phyloP scores from a whole-genome alignment of 371 early-diverging fungal species.

The Blakeslea trispora region DNA sequence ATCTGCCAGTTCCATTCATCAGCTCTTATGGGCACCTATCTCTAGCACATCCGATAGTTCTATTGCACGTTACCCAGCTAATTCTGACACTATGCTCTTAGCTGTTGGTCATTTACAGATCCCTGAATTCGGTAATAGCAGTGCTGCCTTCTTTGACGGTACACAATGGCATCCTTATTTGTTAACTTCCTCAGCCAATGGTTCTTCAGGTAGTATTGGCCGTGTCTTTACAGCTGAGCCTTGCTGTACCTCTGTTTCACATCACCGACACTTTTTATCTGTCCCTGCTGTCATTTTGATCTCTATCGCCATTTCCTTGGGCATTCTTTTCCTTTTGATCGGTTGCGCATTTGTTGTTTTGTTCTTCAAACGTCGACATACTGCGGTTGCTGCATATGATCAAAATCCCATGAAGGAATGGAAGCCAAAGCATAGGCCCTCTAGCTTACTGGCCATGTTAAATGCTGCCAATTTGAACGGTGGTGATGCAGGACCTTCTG shows the following conservation, averaged over 20 bases:
- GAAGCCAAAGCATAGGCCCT: slow-evolving; percentile 18
- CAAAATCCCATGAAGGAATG: slow-evolving; percentile 39
- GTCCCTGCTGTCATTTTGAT: slow-evolving; percentile 71
- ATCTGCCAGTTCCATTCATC: slow-evolving; percentile 11
- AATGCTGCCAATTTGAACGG: slow-evolving; percentile 18
- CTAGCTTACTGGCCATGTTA: slow-evolving; percentile 17
- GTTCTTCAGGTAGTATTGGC: slow-evolving; percentile 29
- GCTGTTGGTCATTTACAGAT: slow-evolving; percentile 56
- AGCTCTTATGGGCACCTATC: slow-evolving; percentile 41
- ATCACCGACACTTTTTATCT: slow-evolving; percentile 38
- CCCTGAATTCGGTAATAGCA: slow-evolving; percentile 43
- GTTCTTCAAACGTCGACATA: slow-evolving; percentile 29
- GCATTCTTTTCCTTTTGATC: slow-evolving; percentile 65
- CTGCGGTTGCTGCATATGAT: slow-evolving; percentile 13
- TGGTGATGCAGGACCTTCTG: not conserved
- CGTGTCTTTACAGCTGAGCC: slow-evolving; percentile 23
- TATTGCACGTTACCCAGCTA: slow-evolving; percentile 26
- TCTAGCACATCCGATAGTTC: slow-evolving; percentile 9
- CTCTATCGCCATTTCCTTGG: slow-evolving; percentile 73
- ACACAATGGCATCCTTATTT: slow-evolving; percentile 65
- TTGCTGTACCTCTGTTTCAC: slow-evolving; percentile 27
- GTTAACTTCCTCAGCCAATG: slow-evolving; percentile 40
- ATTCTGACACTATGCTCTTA: slow-evolving; percentile 43
- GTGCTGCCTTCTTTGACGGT: slow-evolving; percentile 68
- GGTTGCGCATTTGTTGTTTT: slow-evolving; percentile 38